Percentiles rank a stretch among this genome's conserved stretches.
Evolutionary conservation across 352 stramenopile species (phyloP).

Genomic region (Saprolegnia parasitica): DNA sequence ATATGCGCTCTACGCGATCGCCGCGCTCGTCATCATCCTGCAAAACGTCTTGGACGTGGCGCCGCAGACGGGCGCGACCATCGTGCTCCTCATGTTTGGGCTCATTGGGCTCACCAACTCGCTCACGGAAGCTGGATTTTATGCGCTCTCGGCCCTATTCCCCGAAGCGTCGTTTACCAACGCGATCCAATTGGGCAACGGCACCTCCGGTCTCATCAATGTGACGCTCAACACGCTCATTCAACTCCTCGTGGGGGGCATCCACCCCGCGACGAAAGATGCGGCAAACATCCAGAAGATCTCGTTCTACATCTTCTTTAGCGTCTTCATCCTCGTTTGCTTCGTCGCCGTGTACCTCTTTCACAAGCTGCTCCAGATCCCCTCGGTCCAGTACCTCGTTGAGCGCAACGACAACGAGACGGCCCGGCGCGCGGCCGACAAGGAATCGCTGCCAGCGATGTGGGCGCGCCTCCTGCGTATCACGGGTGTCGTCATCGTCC

Average conservation of each 20-base stretch:
- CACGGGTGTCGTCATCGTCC: constrained; percentile 47
- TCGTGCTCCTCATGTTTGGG: constrained; percentile 56
- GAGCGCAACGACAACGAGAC: constrained; percentile 41
- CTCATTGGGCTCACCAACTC: constrained; percentile 52
- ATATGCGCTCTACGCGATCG: constrained; percentile 50
- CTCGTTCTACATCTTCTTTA: constrained; percentile 65
- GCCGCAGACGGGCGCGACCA: constrained; percentile 37
- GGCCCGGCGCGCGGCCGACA: constrained; percentile 33
- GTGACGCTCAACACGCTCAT: constrained; percentile 56
- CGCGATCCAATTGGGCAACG: constrained; percentile 59
- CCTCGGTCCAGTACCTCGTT: constrained; percentile 47
- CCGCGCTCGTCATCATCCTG: constrained; percentile 59
- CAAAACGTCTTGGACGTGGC: constrained; percentile 28
- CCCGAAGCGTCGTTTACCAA: constrained; percentile 56
- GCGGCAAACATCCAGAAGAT: constrained; percentile 27
- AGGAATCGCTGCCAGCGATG: constrained; percentile 32
- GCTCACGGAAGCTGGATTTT: constrained; percentile 52
- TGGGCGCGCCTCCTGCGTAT: constrained; percentile 44
- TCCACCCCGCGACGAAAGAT: constrained; percentile 39
- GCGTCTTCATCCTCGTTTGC: constrained; percentile 48
- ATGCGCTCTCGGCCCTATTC: constrained; percentile 56
- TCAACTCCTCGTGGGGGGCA: constrained; percentile 45
- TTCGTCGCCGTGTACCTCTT: constrained; percentile 48
- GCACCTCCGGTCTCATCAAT: constrained; percentile 48
- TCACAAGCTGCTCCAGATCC: constrained; percentile 34